These are phyloP conservation scores for Fraxinus platypoda DNA, from an alignment of 305 asterid genomes.

Conservation along the genomic window DNA sequence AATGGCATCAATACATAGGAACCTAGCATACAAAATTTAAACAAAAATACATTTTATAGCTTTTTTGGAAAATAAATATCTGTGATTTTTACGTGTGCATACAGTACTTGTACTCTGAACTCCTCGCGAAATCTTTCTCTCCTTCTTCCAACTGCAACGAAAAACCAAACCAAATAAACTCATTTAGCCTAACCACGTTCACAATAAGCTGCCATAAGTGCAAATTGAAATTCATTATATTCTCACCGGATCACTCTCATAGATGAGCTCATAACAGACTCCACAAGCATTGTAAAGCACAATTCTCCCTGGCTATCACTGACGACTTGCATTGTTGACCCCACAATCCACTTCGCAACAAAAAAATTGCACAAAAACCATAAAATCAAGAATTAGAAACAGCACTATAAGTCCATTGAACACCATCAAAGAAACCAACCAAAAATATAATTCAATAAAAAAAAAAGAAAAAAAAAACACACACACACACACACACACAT, in stretches of 20 bases:
- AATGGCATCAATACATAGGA: not conserved
- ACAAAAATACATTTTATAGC: not conserved
- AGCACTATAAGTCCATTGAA: not conserved
- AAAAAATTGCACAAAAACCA: constrained; percentile 25
- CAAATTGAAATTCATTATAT: not conserved
- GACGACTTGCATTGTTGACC: constrained; percentile 74
- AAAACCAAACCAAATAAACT: constrained; percentile 22
- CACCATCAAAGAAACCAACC: not conserved
- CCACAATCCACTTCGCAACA: constrained; percentile 70
- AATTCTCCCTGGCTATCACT: constrained; percentile 69
- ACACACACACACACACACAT: not conserved
- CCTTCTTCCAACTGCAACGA: constrained; percentile 83
- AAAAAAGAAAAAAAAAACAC: no score
- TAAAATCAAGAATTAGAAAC: not conserved
- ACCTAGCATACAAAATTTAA: not conserved
- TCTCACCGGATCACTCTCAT: constrained; percentile 89
- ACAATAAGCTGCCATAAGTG: not conserved
- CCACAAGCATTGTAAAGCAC: constrained; percentile 76
- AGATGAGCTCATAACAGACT: constrained; percentile 67
- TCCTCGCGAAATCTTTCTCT: constrained; percentile 72
- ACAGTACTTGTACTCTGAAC: constrained; percentile 86
- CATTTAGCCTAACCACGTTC: constrained; percentile 7
- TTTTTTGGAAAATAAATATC: not conserved
- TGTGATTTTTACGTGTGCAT: constrained; percentile 67
- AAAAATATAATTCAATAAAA: not conserved